phyloP scores from a whole-genome alignment of 495 filamentous ascomycete species.

The Hyaloscypha bicolor region DNA sequence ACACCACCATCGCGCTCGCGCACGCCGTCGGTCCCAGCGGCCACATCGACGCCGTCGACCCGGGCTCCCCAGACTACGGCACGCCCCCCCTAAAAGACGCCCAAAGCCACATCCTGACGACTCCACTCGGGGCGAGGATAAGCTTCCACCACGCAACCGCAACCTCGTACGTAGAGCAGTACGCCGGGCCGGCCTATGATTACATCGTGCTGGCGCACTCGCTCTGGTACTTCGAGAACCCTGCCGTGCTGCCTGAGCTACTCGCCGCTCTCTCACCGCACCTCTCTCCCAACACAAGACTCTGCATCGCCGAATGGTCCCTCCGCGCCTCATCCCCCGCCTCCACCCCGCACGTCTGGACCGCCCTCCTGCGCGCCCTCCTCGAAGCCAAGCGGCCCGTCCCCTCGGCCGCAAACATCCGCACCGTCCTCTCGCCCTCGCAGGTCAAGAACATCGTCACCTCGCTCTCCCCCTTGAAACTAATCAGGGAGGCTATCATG shows the following conservation, averaged over 20 bases:
- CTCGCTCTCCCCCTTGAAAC: neutral
- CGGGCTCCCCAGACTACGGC: conserved; percentile 50
- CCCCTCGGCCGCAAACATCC: conserved; percentile 43
- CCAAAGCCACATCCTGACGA: conserved; percentile 39
- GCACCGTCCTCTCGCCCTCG: conserved; percentile 43
- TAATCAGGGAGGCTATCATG: neutral
- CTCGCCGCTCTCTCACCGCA: conserved; percentile 30
- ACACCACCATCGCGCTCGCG: conserved; percentile 50
- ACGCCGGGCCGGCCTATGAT: conserved; percentile 39
- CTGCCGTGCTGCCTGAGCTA: conserved; percentile 33
- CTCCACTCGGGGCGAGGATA: conserved; percentile 42
- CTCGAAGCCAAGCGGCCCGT: conserved; percentile 27
- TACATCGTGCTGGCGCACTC: conserved; percentile 49
- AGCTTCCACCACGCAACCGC: conserved; percentile 38
- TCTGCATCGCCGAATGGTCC: conserved; percentile 34
- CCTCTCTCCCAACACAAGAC: conserved; percentile 27
- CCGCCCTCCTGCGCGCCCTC: conserved; percentile 13
- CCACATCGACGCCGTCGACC: conserved; percentile 51
- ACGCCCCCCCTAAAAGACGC: conserved; percentile 39
- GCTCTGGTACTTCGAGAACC: conserved; percentile 52
- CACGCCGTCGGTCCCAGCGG: conserved; percentile 44
- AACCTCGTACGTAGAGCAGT: conserved; percentile 33
- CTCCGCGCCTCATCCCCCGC: conserved; percentile 8
- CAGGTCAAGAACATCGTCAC: conserved; percentile 4
- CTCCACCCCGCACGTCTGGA: conserved; percentile 20